Evolutionary conservation across 352 stramenopile genomes (phyloP).

Genomic region (Globisporangium abappressorium): DNA sequence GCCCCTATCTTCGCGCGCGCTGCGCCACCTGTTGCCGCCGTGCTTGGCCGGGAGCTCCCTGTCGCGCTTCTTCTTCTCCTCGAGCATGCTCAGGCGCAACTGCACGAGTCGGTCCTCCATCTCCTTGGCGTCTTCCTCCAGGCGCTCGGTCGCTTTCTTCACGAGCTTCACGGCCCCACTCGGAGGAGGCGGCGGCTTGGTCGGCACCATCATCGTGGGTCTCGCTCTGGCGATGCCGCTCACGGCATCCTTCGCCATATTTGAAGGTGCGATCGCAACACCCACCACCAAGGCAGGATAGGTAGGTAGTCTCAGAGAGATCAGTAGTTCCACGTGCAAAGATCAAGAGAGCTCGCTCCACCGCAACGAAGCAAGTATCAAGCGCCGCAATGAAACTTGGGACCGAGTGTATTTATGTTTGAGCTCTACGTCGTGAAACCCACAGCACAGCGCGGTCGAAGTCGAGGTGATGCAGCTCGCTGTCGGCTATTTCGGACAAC

Average conservation of each 20-base stretch:
- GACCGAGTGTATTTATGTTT: not conserved
- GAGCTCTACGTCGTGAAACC: not conserved
- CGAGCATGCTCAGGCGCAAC: conserved; percentile 51
- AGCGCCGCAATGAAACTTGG: not conserved
- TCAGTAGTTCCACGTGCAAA: not conserved
- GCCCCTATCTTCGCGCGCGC: conserved; percentile 65
- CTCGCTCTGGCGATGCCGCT: not conserved
- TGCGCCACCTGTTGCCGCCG: conserved; percentile 68
- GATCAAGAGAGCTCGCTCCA: not conserved
- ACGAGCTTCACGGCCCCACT: conserved; percentile 9
- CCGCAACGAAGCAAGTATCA: not conserved
- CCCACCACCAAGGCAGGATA: not conserved
- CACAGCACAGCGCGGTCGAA: not conserved
- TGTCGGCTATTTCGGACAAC: not conserved
- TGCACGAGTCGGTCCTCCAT: conserved; percentile 70
- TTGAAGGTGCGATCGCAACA: not conserved
- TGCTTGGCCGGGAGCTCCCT: conserved; percentile 55
- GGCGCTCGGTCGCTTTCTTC: conserved; percentile 46
- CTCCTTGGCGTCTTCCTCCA: conserved; percentile 64
- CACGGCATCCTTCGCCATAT: conserved; percentile 15
- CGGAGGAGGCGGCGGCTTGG: not conserved
- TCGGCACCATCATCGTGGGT: not conserved
- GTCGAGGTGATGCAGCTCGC: not conserved
- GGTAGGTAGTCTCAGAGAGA: not conserved
- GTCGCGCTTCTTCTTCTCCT: conserved; percentile 66